These are phyloP conservation scores for Lepiota brunneoincarnata DNA, from an alignment of 768 basidiomycete species.

Conservation along the genomic window DNA sequence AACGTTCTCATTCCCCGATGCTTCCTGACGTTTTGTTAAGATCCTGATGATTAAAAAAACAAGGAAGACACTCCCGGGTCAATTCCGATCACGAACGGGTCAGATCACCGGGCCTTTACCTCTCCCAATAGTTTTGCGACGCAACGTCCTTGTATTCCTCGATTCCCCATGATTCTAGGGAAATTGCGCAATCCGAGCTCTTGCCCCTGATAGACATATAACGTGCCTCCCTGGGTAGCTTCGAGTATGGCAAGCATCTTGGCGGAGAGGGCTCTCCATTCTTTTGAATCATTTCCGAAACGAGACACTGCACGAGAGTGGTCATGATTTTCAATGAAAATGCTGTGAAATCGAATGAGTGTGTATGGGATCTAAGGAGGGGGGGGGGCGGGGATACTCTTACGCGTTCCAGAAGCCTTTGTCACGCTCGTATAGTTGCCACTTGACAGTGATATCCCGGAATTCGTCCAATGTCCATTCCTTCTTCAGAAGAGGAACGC, in stretches of 20 bases:
- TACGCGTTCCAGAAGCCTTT: conserved; percentile 70
- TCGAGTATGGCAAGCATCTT: conserved; percentile 66
- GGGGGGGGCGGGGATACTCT: conserved; percentile 21
- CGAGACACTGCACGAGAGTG: conserved; percentile 62
- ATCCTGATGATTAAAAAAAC: conserved; percentile 26
- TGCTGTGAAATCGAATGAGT: conserved; percentile 26
- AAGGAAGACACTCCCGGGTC: neutral
- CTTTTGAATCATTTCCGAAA: conserved; percentile 58
- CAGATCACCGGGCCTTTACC: conserved; percentile 31
- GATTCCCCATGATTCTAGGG: conserved; percentile 58
- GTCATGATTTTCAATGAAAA: conserved; percentile 73
- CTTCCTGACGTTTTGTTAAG: conserved; percentile 32
- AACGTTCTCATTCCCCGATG: conserved; percentile 35
- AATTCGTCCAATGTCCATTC: conserved; percentile 54
- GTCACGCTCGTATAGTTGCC: conserved; percentile 57
- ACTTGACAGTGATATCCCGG: conserved; percentile 43
- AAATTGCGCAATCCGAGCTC: conserved; percentile 70
- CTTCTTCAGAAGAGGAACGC: conserved; percentile 37
- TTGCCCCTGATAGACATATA: conserved; percentile 75
- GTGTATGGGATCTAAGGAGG: neutral
- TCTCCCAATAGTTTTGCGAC: conserved; percentile 54
- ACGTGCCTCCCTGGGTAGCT: conserved; percentile 59
- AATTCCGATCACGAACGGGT: neutral
- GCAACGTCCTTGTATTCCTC: conserved; percentile 75
- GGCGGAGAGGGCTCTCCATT: conserved; percentile 56